phyloP scores from a whole-genome alignment of 805 yeast genomes.

The Yarrowia divulgata region DNA sequence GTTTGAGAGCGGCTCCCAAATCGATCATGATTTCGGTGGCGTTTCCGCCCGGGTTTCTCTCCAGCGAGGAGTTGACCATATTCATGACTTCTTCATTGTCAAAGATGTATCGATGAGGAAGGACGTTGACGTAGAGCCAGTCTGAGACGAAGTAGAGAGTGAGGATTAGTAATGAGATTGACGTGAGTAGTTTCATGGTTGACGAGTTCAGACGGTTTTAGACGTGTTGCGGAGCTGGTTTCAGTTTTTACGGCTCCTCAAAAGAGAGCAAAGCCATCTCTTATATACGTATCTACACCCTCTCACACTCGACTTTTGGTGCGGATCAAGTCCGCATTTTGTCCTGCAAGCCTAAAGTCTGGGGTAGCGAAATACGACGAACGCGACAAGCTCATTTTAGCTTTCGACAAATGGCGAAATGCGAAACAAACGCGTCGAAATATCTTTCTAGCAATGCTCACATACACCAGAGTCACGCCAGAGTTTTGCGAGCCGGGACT shows the following conservation, averaged over 20 bases:
- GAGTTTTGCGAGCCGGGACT: slow-evolving; percentile 11
- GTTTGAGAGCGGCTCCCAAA: slow-evolving; percentile 64
- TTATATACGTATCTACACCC: not conserved
- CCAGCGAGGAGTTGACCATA: slow-evolving; percentile 62
- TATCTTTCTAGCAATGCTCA: slow-evolving; percentile 2
- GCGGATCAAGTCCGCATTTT: slow-evolving; percentile 19
- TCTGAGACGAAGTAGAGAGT: slow-evolving; percentile 44
- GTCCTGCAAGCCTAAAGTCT: slow-evolving; percentile 13
- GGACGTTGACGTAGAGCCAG: slow-evolving; percentile 49
- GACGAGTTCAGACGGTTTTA: too few relatives aligned
- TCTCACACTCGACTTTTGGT: not conserved
- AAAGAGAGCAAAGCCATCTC: too few relatives aligned
- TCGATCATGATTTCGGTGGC: slow-evolving; percentile 68
- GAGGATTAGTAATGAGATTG: slow-evolving; percentile 41
- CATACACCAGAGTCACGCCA: slow-evolving; percentile 29
- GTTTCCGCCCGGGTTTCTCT: slow-evolving; percentile 51
- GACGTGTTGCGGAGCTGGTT: too few relatives aligned
- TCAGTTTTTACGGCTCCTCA: too few relatives aligned
- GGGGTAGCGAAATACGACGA: not conserved
- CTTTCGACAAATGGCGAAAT: not conserved
- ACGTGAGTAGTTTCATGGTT: slow-evolving; percentile 42
- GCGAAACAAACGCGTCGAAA: slow-evolving; percentile 32
- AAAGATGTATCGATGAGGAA: slow-evolving; percentile 74
- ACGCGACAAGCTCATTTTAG: slow-evolving; percentile 2
- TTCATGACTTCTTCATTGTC: slow-evolving; percentile 67